Base-by-base conservation (phyloP, 495 filamentous ascomycete genomes). In the Rusavskia elegans region DNA sequence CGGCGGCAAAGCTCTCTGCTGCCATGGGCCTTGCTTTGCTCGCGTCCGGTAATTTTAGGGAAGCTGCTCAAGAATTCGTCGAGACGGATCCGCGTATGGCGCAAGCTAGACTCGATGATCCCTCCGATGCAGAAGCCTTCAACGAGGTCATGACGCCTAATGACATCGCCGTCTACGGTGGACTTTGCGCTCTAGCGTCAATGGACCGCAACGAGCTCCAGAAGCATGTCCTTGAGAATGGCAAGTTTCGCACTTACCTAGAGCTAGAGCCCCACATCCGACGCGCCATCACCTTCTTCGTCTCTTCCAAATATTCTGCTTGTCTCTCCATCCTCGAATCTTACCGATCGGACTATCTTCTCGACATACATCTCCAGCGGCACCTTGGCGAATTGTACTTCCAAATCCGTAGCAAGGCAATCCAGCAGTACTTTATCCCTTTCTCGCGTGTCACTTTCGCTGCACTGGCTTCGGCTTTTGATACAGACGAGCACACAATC, bases 201-300 rank as follows among this genome's bases (percentile, higher is more conserved):
- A 93, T 97, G 87, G 76, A 83, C 45, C 79, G 92, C 40, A 67
- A 69, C 10, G 78, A 86, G 54, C 71, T 98, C 16, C 85, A 94
- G 61, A 65, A 59, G 6, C 69, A 71, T 19, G 86, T 97, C 9
- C 78, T 98, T 0, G 87, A 89, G 17, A 90, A 85, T 57, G 66
- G 67, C 25, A 68, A 71, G 32, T 98, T 98, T 72, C 81, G 93
- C 44, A 79, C 74, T 45, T 96, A 88, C 66, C 77, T 98, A 3
- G 90, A 98, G 63, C 75, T 90, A 1, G 92, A 96, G 62, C 89
- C 93, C 1, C 89, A 97, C 58, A 84, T 98, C 55, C 84, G 93
- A 48, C 85, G 87, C 19, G 93, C 92, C 23, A 84, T 98, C 50
- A 71, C 77, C 2, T 83, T 84, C 69, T 97, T 97, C 65, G 83